A percentile compares a stretch with the other conserved stretches of the same genome.
Conservation (phyloP, 1,139 yeast species). For the Diutina ranongensis region DNA sequence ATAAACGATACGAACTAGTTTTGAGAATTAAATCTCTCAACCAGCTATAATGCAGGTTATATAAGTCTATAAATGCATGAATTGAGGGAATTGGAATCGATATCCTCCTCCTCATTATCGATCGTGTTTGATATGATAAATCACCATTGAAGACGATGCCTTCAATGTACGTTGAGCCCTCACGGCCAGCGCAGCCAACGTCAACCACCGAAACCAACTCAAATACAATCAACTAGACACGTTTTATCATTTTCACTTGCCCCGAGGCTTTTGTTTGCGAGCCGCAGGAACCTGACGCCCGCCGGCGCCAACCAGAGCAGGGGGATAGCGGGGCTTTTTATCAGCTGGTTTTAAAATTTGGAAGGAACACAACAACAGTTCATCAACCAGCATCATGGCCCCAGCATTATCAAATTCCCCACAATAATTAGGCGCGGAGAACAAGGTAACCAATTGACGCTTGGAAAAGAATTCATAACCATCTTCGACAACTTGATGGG, state of each 20-base stretch:
- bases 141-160: background rate
- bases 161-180: background rate
- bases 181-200: constrained; percentile 6
- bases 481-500: constrained; percentile 98
- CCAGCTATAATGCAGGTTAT: constrained; percentile 5
- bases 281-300: constrained; percentile 56
- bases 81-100: background rate
- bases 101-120: too few relatives aligned
- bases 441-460: constrained; percentile 6
- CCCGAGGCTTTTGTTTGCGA: constrained; percentile 57
- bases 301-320: constrained; percentile 39
- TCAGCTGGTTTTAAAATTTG: constrained; percentile 97
- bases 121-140: background rate
- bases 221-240: constrained; percentile 2
- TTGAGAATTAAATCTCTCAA: background rate
- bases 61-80: constrained; percentile 5
- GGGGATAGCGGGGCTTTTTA: constrained; percentile 65
- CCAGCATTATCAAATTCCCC: constrained; percentile 7
- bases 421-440: constrained; percentile 30
- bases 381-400: constrained; percentile 7
- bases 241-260: constrained; percentile 24
- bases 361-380: constrained; percentile 83
- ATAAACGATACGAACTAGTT: background rate
- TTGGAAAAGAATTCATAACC: constrained; percentile 27
- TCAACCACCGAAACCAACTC: constrained; percentile 6